Percentiles rank a stretch among this genome's conserved stretches.
Evolutionary conservation across 2,329 filamentous ascomycete species (phyloP).

Genomic region (Rhynchosporium graminicola): DNA sequence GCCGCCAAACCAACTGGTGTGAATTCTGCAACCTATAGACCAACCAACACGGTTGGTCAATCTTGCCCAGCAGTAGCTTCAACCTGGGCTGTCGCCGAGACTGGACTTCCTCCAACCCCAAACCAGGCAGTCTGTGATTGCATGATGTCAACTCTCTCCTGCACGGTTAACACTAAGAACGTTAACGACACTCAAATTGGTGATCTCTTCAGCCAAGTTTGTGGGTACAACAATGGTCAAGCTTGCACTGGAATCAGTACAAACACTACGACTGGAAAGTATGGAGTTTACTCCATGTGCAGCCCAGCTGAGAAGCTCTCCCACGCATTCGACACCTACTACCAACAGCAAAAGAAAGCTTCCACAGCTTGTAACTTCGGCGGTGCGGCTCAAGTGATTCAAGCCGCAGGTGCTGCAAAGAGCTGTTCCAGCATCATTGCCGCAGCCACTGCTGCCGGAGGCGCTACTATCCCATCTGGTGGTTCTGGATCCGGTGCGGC

Average conservation of each 20-base stretch:
- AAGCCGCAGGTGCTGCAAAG: slow-evolving; percentile 38
- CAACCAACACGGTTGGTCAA: slow-evolving; percentile 38
- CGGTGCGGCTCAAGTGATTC: slow-evolving; percentile 59
- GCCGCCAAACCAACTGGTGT: slow-evolving; percentile 57
- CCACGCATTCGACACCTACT: slow-evolving; percentile 70
- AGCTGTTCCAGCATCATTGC: slow-evolving; percentile 32
- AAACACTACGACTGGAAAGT: slow-evolving; percentile 66
- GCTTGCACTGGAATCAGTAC: slow-evolving; percentile 28
- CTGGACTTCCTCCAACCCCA: slow-evolving; percentile 75
- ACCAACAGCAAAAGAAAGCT: slow-evolving; percentile 37
- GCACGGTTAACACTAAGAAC: slow-evolving; percentile 57
- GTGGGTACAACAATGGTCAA: slow-evolving; percentile 50
- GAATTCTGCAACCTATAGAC: slow-evolving; percentile 66
- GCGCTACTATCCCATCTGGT: slow-evolving; percentile 16
- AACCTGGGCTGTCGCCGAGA: slow-evolving; percentile 49
- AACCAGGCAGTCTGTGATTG: slow-evolving; percentile 78
- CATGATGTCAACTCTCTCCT: slow-evolving; percentile 74
- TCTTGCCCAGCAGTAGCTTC: slow-evolving; percentile 34
- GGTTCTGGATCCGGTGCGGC: slow-evolving; percentile 19
- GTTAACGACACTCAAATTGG: slow-evolving; percentile 60
- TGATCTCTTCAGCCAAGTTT: slow-evolving; percentile 59
- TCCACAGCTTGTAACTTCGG: slow-evolving; percentile 68
- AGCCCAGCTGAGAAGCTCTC: slow-evolving; percentile 67
- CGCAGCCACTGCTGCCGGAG: slow-evolving; percentile 23
- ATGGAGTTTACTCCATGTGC: slow-evolving; percentile 79